Conservation (phyloP, 495 filamentous ascomycete species). For the Platismatia glauca region DNA sequence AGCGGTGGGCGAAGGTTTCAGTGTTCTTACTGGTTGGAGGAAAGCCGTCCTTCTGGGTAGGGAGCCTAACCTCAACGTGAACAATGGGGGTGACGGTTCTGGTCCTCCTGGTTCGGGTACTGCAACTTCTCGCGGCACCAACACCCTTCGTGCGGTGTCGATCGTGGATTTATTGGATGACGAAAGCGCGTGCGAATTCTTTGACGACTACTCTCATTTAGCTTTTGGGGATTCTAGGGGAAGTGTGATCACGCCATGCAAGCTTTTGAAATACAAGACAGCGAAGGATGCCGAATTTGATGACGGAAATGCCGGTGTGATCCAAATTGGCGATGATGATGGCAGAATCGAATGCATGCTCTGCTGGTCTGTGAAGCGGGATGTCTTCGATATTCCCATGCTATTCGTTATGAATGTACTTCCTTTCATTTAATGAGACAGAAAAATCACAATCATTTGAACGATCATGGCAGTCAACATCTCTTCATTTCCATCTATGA, state of each 20-base stretch:
- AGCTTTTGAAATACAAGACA: slow-evolving; percentile 82
- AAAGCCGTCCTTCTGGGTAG: slow-evolving; percentile 84
- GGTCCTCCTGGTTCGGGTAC: slow-evolving; percentile 24
- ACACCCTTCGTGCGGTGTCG: slow-evolving; percentile 61
- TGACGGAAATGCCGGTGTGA: slow-evolving; percentile 64
- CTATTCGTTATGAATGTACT: slow-evolving; percentile 83
- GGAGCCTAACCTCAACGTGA: slow-evolving; percentile 81
- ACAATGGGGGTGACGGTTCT: slow-evolving; percentile 43
- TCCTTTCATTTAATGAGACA: slow-evolving; percentile 25
- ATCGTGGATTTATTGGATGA: slow-evolving; percentile 89
- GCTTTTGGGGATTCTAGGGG: slow-evolving; percentile 85
- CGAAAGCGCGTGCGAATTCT: slow-evolving; percentile 86
- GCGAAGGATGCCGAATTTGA: slow-evolving; percentile 15
- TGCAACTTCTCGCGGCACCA: slow-evolving; percentile 37
- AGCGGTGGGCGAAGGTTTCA: slow-evolving; percentile 88
- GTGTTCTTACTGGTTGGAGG: slow-evolving; percentile 86
- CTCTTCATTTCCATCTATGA: no score
- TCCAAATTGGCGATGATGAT: slow-evolving; percentile 55
- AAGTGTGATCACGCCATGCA: slow-evolving; percentile 71
- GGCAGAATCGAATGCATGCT: slow-evolving; percentile 91
- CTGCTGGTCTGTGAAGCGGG: slow-evolving; percentile 92
- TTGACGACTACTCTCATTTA: slow-evolving; percentile 86
- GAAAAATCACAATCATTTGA: no score
- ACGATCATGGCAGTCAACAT: no score
- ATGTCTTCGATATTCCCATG: slow-evolving; percentile 98